Evolutionary conservation across 495 filamentous ascomycete genomes (phyloP), one percentile per base, ranked within the genome.

Genomic region (Lasiosphaeria hispida): DNA sequence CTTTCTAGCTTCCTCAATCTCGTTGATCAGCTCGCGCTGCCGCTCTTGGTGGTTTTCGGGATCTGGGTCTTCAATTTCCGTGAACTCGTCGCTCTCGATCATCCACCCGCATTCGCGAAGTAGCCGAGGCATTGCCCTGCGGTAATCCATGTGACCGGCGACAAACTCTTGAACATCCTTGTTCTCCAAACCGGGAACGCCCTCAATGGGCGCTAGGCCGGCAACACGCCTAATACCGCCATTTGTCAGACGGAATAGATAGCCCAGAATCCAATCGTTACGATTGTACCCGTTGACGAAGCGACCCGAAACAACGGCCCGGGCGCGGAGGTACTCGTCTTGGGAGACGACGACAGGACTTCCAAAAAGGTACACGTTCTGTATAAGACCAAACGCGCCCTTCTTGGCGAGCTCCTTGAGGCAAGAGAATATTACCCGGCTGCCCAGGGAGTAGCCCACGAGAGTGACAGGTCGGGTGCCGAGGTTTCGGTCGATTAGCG

Each of bases 241-340:
- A 62, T 85, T 87, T 14, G 94, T 99, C 7, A 96, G 84, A 9
- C 94, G 90, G 79, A 99, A 99, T 6, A 99, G 82, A 65, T 99
- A 99, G 4, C 94, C 92, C 34, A 99, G 72, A 66, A 99, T 97
- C 94, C 95, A 99, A 71, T 99, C 94, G 65, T 93, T 96, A 15
- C 82, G 87, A 42, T 93, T 87, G 72, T 95, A 97, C 6, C 92
- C 94, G 68, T 96, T 99, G 48, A 99, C 86, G 62, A 96, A 97
- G 37, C 92, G 81, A 5, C 95, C 94, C 9, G 89, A 81, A 1
- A 99, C 89, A 7, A 96, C 89, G 34, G 86, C 83, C 39, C 89
- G 83, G 8, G 87, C 89, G 59, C 83, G 87, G 15, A 92, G 67
- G 68, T 92, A 97, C 56, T 99, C 95, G 57, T 97, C 94, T 56